Percentiles rank a stretch among this genome's conserved stretches.
Conservation (phyloP, 805 yeast species). For the Cyberlindnera nakhonratchasimensis region DNA sequence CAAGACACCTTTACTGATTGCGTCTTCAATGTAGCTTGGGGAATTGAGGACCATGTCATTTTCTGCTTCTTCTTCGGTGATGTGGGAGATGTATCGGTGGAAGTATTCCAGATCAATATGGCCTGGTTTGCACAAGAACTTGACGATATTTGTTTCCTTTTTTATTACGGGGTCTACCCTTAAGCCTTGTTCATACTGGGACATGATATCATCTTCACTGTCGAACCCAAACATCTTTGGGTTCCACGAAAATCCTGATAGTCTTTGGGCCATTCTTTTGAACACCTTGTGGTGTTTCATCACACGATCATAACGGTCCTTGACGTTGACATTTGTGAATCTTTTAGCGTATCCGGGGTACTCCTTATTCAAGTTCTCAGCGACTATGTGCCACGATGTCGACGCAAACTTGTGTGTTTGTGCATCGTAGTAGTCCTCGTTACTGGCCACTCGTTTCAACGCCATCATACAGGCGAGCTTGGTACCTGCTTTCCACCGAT, state of each 20-base stretch:
- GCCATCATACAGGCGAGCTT: slow-evolving; percentile 29
- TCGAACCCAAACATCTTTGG: slow-evolving; percentile 23
- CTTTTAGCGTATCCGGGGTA: slow-evolving; percentile 27
- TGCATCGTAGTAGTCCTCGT: slow-evolving; percentile 22
- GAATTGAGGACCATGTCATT: slow-evolving; percentile 21
- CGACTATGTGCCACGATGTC: slow-evolving; percentile 27
- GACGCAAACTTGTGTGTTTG: slow-evolving; percentile 17
- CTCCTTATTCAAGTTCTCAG: slow-evolving; percentile 26
- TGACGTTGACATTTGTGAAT: slow-evolving; percentile 28
- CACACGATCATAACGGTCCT: slow-evolving; percentile 28
- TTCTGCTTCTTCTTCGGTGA: slow-evolving; percentile 8
- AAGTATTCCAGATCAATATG: slow-evolving; percentile 28
- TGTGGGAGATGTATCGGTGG: slow-evolving; percentile 24
- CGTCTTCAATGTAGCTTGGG: slow-evolving; percentile 25
- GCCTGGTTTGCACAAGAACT: slow-evolving; percentile 24
- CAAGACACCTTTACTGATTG: slow-evolving; percentile 24
- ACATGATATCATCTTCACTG: slow-evolving; percentile 11
- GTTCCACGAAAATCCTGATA: slow-evolving; percentile 25
- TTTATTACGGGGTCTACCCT: slow-evolving; percentile 16
- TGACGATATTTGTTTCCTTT: slow-evolving; percentile 20
- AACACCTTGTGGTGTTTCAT: slow-evolving; percentile 27
- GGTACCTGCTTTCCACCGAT: slow-evolving; percentile 29
- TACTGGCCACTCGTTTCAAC: slow-evolving; percentile 16
- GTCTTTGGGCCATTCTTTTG: slow-evolving; percentile 22
- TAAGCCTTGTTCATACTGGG: slow-evolving; percentile 15